These are phyloP conservation scores for Parascedosporium putredinis DNA, from an alignment of 2,329 filamentous ascomycete genomes.

Conservation along the genomic window DNA sequence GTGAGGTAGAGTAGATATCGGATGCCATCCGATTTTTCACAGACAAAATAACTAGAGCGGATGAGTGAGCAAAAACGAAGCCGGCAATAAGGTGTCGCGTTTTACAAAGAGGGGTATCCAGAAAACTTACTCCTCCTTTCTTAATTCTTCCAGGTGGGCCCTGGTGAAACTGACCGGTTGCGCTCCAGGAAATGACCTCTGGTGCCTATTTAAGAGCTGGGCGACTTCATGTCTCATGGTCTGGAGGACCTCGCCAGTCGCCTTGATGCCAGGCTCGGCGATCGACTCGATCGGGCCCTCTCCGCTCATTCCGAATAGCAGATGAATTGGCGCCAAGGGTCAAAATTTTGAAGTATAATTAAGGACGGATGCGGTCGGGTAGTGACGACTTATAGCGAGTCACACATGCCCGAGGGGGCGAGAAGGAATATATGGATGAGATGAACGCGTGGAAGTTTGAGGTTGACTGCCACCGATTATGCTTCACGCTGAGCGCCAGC, in stretches of 20 bases:
- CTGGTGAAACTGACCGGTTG: conserved; percentile 89
- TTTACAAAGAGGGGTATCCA: too few relatives aligned
- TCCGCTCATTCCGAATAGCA: conserved; percentile 1
- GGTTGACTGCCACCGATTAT: neutral
- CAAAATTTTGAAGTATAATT: neutral
- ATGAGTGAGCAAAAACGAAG: conserved; percentile 8
- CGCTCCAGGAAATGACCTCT: conserved; percentile 69
- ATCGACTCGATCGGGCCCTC: conserved; percentile 37
- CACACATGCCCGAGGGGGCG: neutral
- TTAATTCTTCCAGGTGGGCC: conserved; percentile 72
- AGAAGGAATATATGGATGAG: neutral
- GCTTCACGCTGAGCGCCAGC: neutral
- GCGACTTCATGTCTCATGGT: conserved; percentile 65
- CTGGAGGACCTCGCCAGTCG: conserved; percentile 47
- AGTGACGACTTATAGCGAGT: neutral
- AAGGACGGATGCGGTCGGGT: neutral
- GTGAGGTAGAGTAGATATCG: conserved; percentile 91
- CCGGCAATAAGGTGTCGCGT: neutral
- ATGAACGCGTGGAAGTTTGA: neutral
- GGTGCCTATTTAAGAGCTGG: conserved; percentile 58
- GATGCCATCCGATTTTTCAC: conserved; percentile 96
- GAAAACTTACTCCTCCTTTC: conserved; percentile 54
- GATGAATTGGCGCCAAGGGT: neutral
- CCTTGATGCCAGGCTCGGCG: conserved; percentile 54
- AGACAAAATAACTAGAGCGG: conserved; percentile 70